phyloP scores from a whole-genome alignment of 352 stramenopile genomes.

The Globisporangium perplexum region DNA sequence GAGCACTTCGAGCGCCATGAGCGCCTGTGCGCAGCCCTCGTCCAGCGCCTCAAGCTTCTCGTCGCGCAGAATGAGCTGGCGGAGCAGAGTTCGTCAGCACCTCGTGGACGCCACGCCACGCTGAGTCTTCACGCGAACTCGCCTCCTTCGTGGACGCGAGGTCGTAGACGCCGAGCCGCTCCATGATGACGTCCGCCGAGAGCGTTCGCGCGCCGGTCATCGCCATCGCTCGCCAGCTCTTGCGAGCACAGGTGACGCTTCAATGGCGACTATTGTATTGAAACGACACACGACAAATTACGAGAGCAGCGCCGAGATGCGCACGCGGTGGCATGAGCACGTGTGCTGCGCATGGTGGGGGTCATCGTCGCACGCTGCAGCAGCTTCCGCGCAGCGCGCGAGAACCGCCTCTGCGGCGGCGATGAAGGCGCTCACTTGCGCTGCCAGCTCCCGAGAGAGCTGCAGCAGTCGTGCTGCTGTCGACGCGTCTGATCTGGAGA shows the following conservation, averaged over 20 bases:
- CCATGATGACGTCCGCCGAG: constrained; percentile 52
- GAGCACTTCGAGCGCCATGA: constrained; percentile 67
- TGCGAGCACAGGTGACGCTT: not conserved
- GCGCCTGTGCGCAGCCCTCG: constrained; percentile 42
- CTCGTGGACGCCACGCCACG: too few relatives aligned
- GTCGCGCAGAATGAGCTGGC: constrained; percentile 69
- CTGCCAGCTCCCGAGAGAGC: not conserved
- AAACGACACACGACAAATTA: not conserved
- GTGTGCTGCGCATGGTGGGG: not conserved
- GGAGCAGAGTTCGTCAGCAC: not conserved
- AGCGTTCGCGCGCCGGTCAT: constrained; percentile 10
- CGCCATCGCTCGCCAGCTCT: not conserved
- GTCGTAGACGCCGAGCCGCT: constrained; percentile 53
- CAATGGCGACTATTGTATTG: too few relatives aligned
- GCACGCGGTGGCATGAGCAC: constrained; percentile 12
- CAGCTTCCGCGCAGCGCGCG: not conserved
- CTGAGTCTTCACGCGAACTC: not conserved
- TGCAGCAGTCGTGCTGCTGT: not conserved
- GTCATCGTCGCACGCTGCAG: not conserved
- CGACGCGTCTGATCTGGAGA: not conserved
- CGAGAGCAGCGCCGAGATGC: constrained; percentile 13
- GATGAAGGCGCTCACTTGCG: not conserved
- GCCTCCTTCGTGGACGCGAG: constrained; percentile 61
- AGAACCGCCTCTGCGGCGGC: constrained; percentile 4
- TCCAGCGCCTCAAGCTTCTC: constrained; percentile 45